Base-by-base conservation (phyloP, 305 asterid genomes). In the Solanum hybrid region DNA sequence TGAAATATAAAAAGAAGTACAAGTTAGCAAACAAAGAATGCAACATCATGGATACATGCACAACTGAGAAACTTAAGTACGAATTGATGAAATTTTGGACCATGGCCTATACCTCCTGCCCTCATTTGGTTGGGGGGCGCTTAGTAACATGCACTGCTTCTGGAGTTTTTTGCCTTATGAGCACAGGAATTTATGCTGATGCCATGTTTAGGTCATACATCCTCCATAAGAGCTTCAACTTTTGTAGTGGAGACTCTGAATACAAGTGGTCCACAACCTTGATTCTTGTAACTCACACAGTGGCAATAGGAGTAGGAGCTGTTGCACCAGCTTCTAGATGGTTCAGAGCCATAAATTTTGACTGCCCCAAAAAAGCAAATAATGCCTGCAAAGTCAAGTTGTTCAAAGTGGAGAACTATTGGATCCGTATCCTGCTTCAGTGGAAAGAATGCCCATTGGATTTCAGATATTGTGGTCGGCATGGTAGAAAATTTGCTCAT, bases 21-120 rank as follows among this genome's bases (percentile, higher is more conserved):
- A 81, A 89, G 86, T 31, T 92, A 57, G 97, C 94, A 1, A 88
- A 31, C 86, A 91, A 91, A 69, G 95, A 94, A 80, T 92, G 96
- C 84, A 73, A 79, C 75, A 61, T 78, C 8, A 91, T 87, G 11
- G 71, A 82, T 13, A 13, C 89, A 24, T 80, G 92, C 31, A 57
- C 93, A 36, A 11, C 89, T 22, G 88, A 83, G 69, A 95, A 92
- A 87, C 85, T 95, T 90, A 94, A 90, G 79, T 94, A 89, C 8
- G 95, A 96, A 86, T 91, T 96, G 46, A 92, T 91, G 46, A 93
- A 94, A 71, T 94, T 92, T 89, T 97, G 99, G 99, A 96, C 95
- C 95, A 95, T 97, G 99, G 98, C 99, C 1, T 96, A 95, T 86
- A 97, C 98, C 51, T 94, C 97, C 73, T 93, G 92, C 87, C 98